Evolutionary conservation across 1,139 yeast genomes (phyloP), one percentile per base, ranked within the genome.

Genomic region (Sugiyamaella castrensis): DNA sequence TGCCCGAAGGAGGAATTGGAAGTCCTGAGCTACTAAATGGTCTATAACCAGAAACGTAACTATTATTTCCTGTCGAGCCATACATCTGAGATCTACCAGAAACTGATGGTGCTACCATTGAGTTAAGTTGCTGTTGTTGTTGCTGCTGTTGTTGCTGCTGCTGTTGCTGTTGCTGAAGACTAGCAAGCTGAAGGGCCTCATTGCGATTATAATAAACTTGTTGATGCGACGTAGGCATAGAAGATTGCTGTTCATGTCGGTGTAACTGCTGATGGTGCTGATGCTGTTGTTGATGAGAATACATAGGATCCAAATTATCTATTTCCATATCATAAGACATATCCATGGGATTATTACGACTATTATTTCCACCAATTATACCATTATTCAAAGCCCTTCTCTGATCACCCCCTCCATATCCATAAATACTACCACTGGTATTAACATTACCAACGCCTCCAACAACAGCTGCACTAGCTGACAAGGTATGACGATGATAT

Each of bases 91-190:
- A 19, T 19, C 24, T 19, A 19, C 24, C 24, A 5, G 24, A 19
- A 19, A 19, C 24, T 5, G 24, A 19, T 19, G 24, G 24, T 3
- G 24, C 24, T 19, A 5, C 24, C 24, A 19, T 19, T 5, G 24
- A 19, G 24, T 19, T 19, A 29, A 24, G 45, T 19, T 31, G 43
- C 9, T 39, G 36, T 13, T 43, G 58, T 19, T 48, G 53, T n/a
- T 40, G 56, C 36, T 45, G 58, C 35, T 51, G 59, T 16, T 52
- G 55, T 32, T 54, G 55, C 24, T 48, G 57, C 11, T 53, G 57
- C 28, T 52, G 56, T 29, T 55, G 61, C 12, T 48, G 58, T 27
- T 44, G 53, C 27, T 33, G 37, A n/a, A 36, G 37, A 11, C 40
- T 42, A 9, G 29, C 16, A 11, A 39, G 7, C 24, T 39, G 46